Base-by-base conservation (phyloP, 2,329 filamentous ascomycete genomes). In the Fusarium abutilonis region DNA sequence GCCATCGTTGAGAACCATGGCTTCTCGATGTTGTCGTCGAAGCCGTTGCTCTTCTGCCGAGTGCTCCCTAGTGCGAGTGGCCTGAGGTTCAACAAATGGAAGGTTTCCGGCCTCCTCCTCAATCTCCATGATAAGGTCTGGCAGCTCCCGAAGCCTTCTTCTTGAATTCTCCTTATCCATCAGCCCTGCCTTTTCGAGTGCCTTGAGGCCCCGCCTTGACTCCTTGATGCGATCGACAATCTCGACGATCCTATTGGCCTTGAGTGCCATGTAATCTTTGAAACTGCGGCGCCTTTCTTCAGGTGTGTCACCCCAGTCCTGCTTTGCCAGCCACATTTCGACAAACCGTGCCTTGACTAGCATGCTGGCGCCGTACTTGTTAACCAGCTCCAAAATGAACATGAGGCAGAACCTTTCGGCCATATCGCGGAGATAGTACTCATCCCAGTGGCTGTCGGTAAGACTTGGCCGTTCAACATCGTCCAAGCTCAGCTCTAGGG, bases 1-100 rank as follows among this genome's bases (percentile, higher is more conserved):
- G n/a, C 91, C 91, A 70, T 96, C 92, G 70, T 93, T 94, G 53
- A 97, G 80, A 17, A 97, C 93, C 85, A 97, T 93, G 5, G 92
- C 93, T 78, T 97, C 92, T 65, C 93, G 84, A 71, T 94, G 85
- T 45, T 91, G 84, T 64, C 93, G 84, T 57, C 92, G 82, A 58
- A 93, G 80, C 49, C 89, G 85, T 69, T 91, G 88, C 73, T 94
- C 91, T 71, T 87, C 87, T 7, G 77, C 80, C 56, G 80, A 86
- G 72, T 86, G 83, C 54, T 86, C 83, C 57, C 80, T 68, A 3
- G 74, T 71, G 32, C 77, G 69, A 29, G 74, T 68, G 6, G 67
- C 55, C 19, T 73, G 73, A 34, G 63, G 66, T 28, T 74, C 74
- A 3, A 61, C 51, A 9, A 62, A 44, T 29, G 66, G 66, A 9